Base-by-base conservation (phyloP, 352 stramenopile species). In the Pythium apleroticum region DNA sequence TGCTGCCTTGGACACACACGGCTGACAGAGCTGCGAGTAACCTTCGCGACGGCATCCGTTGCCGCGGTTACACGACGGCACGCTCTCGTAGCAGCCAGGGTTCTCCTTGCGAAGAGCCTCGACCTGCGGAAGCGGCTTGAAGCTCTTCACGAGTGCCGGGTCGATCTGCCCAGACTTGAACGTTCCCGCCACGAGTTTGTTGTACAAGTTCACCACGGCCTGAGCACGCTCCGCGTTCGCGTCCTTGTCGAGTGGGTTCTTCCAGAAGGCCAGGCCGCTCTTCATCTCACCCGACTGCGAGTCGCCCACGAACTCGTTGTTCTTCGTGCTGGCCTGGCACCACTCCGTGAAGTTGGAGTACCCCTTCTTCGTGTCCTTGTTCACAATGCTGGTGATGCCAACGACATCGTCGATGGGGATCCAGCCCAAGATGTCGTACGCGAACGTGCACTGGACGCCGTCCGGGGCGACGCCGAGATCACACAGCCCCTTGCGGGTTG, bases 391-490 rank as follows among this genome's bases (percentile, higher is more conserved):
- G 5, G 85, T 93, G 68, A 93, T 93, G 7, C 82, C 85, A 1
- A 93, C 85, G 20, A 93, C 60, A 52, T 93, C 85, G 49, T 93
- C 85, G 45, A 93, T 88, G 10, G 82, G 73, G 24, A 93, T 75
- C 79, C 78, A 91, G 11, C 85, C 85, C 9, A 94, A 55, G 52
- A 91, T 87, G 57, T 86, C 86, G 80, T 94, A 94, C 50, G 81
- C 75, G 22, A 89, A 94, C 6, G 83, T 94, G 60, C 85, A 94
- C 24, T 89, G 77, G 0, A 94, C 77, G n/a, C 85, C 83, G 55
- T 94, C 75, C 0, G 85, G 85, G 0, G 72, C 71, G 5, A 80
- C 45, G 3, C 85, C 85, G 12, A 81, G 69, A 27, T 69, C 55
- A 66, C 85, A 94, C 45, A 94, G 72, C 1, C 85, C 85, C 67